Evolutionary conservation across 148 eudicot species (phyloP), one percentile per base, ranked within the genome.

Genomic region (Arctostaphylos glauca): DNA sequence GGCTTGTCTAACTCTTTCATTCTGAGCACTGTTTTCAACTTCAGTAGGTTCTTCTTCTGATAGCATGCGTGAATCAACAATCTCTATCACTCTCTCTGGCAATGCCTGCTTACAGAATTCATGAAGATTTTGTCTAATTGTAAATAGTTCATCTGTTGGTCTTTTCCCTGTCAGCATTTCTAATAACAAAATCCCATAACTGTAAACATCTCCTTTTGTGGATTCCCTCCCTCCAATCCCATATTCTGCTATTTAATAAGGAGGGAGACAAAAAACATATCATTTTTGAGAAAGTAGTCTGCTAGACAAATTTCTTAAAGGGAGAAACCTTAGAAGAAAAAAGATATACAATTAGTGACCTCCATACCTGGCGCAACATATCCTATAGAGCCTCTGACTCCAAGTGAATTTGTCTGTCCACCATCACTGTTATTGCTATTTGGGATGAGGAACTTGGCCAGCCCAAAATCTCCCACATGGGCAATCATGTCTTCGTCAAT

Each of bases 391-490:
- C 80, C 66, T 9, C 55, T 77, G 12, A 77, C 12, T 23, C 47
- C 80, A 25, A 77, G 43, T 41, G 81, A 78, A n/a, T 31, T 59
- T 18, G 46, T 41, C n/a, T 78, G 31, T 6, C 14, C 60, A 78
- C 44, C 62, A 15, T 50, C 13, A 6, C 0, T 58, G 6, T 15
- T 15, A 0, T 6, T 58, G 21, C 19, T 5, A 56, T 58, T 60
- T 16, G 5, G 5, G n/a, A n/a, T 31, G 13, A 81, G 77, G 59
- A 81, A 81, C 44, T 77, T 81, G 25, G 83, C 56, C 43, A 81
- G 12, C 53, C 83, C 70, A 59, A 81, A 81, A 54, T 81, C 83
- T 6, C 77, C 83, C 1, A 81, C 78, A 81, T 73, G 67, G 0
- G 83, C 78, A 5, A 2, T 55, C 83, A 81, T 64, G 23, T 68